Evolutionary conservation across 108 stramenopile species (phyloP), one percentile per base, ranked within the genome.

Genomic region (Fistulifera pelliculosa): DNA sequence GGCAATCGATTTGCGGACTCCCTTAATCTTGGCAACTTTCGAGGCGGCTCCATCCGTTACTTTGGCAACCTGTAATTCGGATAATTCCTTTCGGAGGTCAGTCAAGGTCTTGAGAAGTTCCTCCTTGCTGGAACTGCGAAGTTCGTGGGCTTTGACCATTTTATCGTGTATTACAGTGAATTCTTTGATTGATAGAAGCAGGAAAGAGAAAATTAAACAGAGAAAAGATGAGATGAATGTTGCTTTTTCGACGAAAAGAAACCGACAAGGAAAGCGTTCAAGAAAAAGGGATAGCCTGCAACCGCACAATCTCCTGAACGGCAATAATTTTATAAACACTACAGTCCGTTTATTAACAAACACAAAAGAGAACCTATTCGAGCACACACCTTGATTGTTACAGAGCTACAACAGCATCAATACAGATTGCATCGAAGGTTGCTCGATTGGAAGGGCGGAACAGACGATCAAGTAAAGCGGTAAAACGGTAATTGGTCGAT

Each of bases 1-100:
- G 6, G 98, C 98, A 60, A 99, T 99, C 39, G 74, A 80, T 65
- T 97, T 97, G 75, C 98, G 98, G 41, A 99, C 96, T 45, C 68
- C 75, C 70, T 93, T 87, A 85, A 99, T 99, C 88, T 99, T 99
- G 64, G 96, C 95, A 62, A 99, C 90, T 82, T 99, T 99, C 52
- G 91, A 88, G 19, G 94, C 94, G 15, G 98, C 96, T 27, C 96
- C 95, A 52, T 94, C 95, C 18, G 96, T 97, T 22, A 99, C 96
- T 81, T 99, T 90, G 60, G 96, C 96, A 19, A 97, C 96, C 59
- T 93, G 90, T 65, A 99, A 81, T 60, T 83, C 85, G 31, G 84
- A 63, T 42, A 97, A 87, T 59, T 96, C 95, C 70, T 90, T 85
- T 66, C 96, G 94, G 59, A 86, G 78, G 42, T 97, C 96, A 61